Base-by-base conservation (phyloP, 768 basidiomycete species). In the Auriculariales sp. region DNA sequence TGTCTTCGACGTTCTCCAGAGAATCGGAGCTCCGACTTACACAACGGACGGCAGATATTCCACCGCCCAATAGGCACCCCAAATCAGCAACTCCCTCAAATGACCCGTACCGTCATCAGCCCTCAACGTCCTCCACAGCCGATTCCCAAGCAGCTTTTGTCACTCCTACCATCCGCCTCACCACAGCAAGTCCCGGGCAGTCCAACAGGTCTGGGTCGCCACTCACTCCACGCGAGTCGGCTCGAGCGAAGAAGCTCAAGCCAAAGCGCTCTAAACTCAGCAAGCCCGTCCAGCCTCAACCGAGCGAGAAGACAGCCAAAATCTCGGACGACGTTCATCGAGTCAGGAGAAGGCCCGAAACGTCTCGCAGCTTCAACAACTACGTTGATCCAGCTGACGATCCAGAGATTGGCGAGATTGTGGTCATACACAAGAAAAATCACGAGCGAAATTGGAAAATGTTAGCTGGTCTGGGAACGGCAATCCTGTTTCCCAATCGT, bases 381-480 rank as follows among this genome's bases (percentile, higher is more conserved):
- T 72, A 69, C 51, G 80, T 86, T 7, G 84, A 86, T 54, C 76
- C 79, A 1, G 64, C 71, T 0, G 66, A 72, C 22, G 81, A 83
- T 55, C 74, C 77, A 0, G 82, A 83, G 19, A 66, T 79, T 30
- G 80, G 74, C 4, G 82, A 85, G 54, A 75, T 86, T 17, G 59
- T 83, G 19, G 70, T 87, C 60, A 77, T 87, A 31, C 83, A 81
- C 72, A 85, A 83, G 73, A 79, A 79, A 68, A 82, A 56, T 77
- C 75, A 1, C 65, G 85, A 1, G 68, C 69, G 0, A 79, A 64
- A 1, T 59, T 88, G 52, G 73, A 81, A 56, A 77, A 73, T 39
- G 57, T 64, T 66, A 74, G 64, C 39, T 74, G 71, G 62, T 81
- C 65, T 74, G 65, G 3, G 58, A 85, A 82, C 51, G 64, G 74